A percentile compares a stretch with the other conserved stretches of the same genome.
Conservation (phyloP, 2,329 filamentous ascomycete genomes). For the Hypocrella siamensis region DNA sequence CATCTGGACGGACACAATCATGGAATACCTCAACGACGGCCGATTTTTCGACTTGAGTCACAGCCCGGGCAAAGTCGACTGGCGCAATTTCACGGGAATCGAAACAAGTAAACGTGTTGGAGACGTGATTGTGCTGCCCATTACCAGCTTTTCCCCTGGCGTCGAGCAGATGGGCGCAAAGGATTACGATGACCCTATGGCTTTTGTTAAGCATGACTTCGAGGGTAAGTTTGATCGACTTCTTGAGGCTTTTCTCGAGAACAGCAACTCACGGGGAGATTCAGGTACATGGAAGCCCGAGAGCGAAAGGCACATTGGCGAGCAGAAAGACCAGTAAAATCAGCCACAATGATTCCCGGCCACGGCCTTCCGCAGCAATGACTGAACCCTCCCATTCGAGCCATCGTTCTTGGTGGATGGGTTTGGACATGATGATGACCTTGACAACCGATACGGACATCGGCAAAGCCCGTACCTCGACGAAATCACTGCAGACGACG, state of each 20-base stretch:
- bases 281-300: conserved; percentile 65
- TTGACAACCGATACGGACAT: no score
- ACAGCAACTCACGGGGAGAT: no score
- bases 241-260: no score
- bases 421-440: no score
- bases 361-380: not conserved
- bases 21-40: conserved; percentile 84
- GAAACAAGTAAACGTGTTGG: conserved; percentile 70
- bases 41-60: conserved; percentile 70
- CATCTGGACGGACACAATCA: conserved; percentile 84
- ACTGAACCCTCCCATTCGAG: no score
- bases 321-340: conserved; percentile 14
- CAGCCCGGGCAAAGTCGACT: conserved; percentile 62
- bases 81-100: conserved; percentile 81
- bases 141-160: conserved; percentile 93
- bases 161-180: conserved; percentile 85
- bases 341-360: not conserved
- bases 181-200: conserved; percentile 83
- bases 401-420: no score
- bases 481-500: no score
- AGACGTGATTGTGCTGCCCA: conserved; percentile 84
- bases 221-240: conserved; percentile 49
- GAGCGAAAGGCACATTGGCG: conserved; percentile 52
- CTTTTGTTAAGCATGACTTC: conserved; percentile 94
- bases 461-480: no score